Base-by-base conservation (phyloP, 495 filamentous ascomycete species). In the Cairneyella variabilis region DNA sequence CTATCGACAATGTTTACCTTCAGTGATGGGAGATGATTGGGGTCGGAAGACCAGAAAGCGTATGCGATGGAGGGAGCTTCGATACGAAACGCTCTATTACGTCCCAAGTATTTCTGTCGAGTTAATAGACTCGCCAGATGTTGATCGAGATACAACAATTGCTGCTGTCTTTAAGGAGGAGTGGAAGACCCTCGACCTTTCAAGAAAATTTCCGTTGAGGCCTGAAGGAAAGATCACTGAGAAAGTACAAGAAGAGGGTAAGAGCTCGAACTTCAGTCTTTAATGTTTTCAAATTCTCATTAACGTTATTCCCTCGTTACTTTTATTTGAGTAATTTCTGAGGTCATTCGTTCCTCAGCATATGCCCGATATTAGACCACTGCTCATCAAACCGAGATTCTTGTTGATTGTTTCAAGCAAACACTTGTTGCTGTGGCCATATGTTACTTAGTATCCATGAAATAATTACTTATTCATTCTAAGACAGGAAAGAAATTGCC, bases 21-120 rank as follows among this genome's bases (percentile, higher is more conserved):
- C 66, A 3, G 64, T 69, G 2, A 62, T 69, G 37, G 67, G 64
- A 5, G 26, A 37, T 0, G n/a, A n/a, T n/a, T 69, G 62, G 67
- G 64, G 61, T 3, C 51, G 14, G 20, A 45, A 47, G 10, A 69
- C 64, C 7, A 46, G 45, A 22, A 30, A 57, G n/a, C 26, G 38
- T 27, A 59, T 53, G 27, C 47, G 55, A 17, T 66, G 63, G 66
- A 42, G 57, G 30, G 53, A 68, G 27, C 55, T 68, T 38, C 63
- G 66, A 5, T 68, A 62, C 37, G 63, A 69, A 54, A 64, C 62
- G 3, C 2, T 49, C 3, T 49, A 49, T 17, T 17, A 17, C 20
- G 46, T 49, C 4, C 40, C 40, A 3, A 43, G 40, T 11, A 16
- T 43, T 4, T 43, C 40, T 12, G 14, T 43, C 23, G 40, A 43